These are phyloP conservation scores for Arthroderma sp. DNA, from an alignment of 2,329 filamentous ascomycete species.

Conservation along the genomic window DNA sequence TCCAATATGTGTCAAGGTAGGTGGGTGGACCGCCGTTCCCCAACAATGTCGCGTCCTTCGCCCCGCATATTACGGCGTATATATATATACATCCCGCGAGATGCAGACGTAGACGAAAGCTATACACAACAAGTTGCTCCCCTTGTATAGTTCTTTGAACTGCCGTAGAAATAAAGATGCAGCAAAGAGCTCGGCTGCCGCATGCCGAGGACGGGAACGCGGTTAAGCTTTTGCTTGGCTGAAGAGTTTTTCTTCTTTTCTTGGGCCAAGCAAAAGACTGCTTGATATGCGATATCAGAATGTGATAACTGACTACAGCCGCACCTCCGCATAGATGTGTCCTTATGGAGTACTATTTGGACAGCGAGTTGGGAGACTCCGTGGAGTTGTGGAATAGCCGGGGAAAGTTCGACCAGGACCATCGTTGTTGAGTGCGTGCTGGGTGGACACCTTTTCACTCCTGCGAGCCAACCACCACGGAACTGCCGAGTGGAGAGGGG, in stretches of 20 bases:
- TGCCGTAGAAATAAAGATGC: not conserved
- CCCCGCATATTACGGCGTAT: not conserved
- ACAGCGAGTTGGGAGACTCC: too few species aligned
- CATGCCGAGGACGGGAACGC: not conserved
- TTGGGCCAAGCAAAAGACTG: too few species aligned
- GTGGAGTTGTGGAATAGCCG: not conserved
- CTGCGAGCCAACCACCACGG: not conserved
- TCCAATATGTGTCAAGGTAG: not conserved
- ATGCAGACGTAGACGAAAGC: too few species aligned
- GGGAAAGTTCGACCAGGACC: not conserved
- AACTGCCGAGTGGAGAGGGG: not conserved
- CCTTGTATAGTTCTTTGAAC: too few species aligned
- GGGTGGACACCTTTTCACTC: not conserved
- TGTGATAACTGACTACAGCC: too few species aligned
- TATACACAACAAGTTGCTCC: not conserved
- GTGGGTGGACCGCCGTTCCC: not conserved
- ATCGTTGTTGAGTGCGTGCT: not conserved
- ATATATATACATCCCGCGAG: not conserved
- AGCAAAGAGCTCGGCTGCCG: not conserved
- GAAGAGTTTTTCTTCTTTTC: not conserved
- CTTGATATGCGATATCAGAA: too few species aligned
- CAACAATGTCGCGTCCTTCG: not conserved
- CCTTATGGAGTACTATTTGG: too few species aligned
- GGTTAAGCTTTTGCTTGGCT: not conserved
- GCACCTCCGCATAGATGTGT: too few species aligned